Evolutionary conservation across 257 asterid species (phyloP).

Genomic region (Solanum ossicruentum): DNA sequence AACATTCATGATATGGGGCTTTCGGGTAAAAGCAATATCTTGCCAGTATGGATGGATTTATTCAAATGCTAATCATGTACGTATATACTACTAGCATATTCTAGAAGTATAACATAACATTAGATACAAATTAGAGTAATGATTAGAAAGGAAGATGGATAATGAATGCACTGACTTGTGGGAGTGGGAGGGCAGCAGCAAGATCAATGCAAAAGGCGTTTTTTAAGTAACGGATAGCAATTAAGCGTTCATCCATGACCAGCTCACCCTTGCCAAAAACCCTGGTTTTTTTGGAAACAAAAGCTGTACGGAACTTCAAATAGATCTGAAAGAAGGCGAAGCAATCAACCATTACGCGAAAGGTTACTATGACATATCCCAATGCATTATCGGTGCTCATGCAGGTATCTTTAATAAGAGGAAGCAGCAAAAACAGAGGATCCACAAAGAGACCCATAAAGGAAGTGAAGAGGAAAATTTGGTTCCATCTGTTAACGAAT

Average conservation of each 20-base stretch:
- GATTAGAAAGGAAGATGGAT: neutral
- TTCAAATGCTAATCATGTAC: neutral
- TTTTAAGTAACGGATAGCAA: conserved; percentile 49
- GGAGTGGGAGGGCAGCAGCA: conserved; percentile 87
- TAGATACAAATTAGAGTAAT: neutral
- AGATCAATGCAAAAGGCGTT: conserved; percentile 59
- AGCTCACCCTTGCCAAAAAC: conserved; percentile 86
- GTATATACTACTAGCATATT: neutral
- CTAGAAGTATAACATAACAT: neutral
- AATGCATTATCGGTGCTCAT: conserved; percentile 32
- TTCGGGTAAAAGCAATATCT: neutral
- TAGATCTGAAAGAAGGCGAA: conserved; percentile 55
- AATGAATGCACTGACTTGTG: conserved; percentile 38
- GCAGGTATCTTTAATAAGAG: conserved; percentile 31
- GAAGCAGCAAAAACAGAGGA: conserved; percentile 66
- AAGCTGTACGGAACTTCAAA: conserved; percentile 74
- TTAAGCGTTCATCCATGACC: conserved; percentile 40
- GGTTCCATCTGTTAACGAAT: conserved; percentile 53
- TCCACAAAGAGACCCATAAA: conserved; percentile 66
- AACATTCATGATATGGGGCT: neutral
- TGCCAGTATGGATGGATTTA: neutral
- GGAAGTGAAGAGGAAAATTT: conserved; percentile 44
- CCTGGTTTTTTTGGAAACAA: conserved; percentile 43
- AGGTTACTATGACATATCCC: conserved; percentile 25
- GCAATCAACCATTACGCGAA: conserved; percentile 48